A percentile compares a stretch with the other conserved stretches of the same genome.
phyloP scores from a whole-genome alignment of 2,329 filamentous ascomycete species.

The Fusarium multiceps region DNA sequence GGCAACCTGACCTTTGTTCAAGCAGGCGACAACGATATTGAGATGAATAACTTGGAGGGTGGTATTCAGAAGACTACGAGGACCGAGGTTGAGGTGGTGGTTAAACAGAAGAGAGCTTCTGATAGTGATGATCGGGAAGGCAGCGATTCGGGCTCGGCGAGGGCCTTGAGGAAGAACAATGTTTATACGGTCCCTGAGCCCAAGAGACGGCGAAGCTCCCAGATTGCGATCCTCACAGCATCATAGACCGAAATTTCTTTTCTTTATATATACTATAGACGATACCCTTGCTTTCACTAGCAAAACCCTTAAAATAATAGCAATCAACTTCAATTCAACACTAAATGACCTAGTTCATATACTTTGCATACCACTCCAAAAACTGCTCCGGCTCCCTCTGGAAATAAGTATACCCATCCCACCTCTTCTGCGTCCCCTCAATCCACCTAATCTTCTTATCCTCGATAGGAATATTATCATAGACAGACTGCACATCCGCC shows the following conservation, averaged over 20 bases:
- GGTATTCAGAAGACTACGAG: conserved; percentile 46
- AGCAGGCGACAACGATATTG: conserved; percentile 38
- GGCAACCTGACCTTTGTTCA: conserved; percentile 42
- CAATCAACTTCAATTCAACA: not conserved
- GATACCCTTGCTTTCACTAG: conserved; percentile 21
- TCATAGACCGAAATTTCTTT: not conserved
- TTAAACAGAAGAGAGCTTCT: conserved; percentile 32
- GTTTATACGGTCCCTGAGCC: conserved; percentile 13
- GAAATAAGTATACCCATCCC: conserved; percentile 31
- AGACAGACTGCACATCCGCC: conserved; percentile 28
- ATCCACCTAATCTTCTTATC: conserved; percentile 35
- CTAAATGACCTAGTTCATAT: conserved; percentile 7
- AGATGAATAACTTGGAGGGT: conserved; percentile 16
- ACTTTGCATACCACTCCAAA: conserved; percentile 29
- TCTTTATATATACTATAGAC: not conserved
- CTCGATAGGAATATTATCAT: conserved; percentile 21
- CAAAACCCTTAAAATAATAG: not conserved
- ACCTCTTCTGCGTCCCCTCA: conserved; percentile 19
- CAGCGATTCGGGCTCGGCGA: conserved; percentile 41
- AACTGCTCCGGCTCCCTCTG: conserved; percentile 30
- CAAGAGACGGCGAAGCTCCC: not conserved
- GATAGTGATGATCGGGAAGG: conserved; percentile 39
- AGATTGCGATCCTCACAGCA: not conserved
- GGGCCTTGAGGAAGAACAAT: conserved; percentile 37
- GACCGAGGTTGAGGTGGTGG: conserved; percentile 41